Evolutionary conservation across 1,139 yeast genomes (phyloP).

Genomic region (Debaryomycetaceae sp.): DNA sequence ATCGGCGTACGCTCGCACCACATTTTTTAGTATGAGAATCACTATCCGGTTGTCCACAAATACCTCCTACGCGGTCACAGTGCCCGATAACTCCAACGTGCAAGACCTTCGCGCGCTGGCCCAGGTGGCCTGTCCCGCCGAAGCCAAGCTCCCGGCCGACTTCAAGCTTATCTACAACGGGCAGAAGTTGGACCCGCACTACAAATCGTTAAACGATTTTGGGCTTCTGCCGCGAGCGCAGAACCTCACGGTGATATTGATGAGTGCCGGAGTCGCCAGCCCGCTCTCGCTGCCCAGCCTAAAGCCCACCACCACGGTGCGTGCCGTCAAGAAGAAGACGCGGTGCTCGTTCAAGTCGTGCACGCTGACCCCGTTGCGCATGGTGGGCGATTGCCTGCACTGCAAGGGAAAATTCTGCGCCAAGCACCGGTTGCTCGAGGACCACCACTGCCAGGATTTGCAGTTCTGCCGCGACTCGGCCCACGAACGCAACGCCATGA

Average conservation of each 20-base stretch:
- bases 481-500: conserved; percentile 45
- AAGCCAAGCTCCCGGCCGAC: conserved; percentile 30
- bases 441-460: conserved; percentile 75
- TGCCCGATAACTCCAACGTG: conserved; percentile 49
- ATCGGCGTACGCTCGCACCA: conserved; percentile 2
- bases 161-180: conserved; percentile 53
- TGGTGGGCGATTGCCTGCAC: conserved; percentile 84
- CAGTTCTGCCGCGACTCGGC: conserved; percentile 78
- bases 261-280: conserved; percentile 31
- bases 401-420: conserved; percentile 88
- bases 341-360: conserved; percentile 64
- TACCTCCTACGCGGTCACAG: conserved; percentile 34
- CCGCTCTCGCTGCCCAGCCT: conserved; percentile 12
- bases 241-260: conserved; percentile 39
- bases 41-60: conserved; percentile 43
- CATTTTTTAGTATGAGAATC: conserved; percentile 36
- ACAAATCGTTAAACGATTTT: conserved; percentile 21
- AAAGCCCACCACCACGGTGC: conserved; percentile 9
- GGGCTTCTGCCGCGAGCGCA: conserved; percentile 17
- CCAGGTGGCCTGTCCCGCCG: conserved; percentile 35
- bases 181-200: conserved; percentile 37
- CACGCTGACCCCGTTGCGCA: conserved; percentile 64
- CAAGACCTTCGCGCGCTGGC: conserved; percentile 45
- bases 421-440: conserved; percentile 81
- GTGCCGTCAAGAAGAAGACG: conserved; percentile 42